Evolutionary conservation across 805 yeast species (phyloP).

Genomic region (Ogataea corticis): DNA sequence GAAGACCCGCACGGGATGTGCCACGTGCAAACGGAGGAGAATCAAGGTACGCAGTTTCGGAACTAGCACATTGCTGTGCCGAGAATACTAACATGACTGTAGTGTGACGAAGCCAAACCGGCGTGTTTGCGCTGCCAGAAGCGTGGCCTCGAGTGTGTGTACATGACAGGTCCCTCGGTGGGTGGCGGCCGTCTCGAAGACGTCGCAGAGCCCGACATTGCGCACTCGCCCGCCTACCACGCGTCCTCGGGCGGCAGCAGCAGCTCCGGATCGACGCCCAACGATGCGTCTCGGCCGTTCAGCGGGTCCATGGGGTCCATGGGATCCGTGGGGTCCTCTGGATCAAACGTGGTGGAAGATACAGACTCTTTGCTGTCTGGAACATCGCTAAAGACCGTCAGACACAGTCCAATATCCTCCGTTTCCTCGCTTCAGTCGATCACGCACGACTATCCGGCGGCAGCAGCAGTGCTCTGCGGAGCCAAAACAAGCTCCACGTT

Average conservation of each 20-base stretch:
- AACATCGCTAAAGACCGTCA: background rate
- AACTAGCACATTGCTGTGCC: no score
- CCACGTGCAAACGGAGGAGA: slow-evolving; percentile 24
- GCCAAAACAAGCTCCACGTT: background rate
- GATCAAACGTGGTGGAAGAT: background rate
- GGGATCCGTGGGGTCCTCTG: background rate
- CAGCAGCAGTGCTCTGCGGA: background rate
- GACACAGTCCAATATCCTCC: slow-evolving; percentile 12
- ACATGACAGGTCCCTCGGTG: slow-evolving; percentile 2
- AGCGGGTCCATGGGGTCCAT: background rate
- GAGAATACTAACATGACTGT: background rate
- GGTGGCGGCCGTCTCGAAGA: background rate
- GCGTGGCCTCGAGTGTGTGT: slow-evolving; percentile 21
- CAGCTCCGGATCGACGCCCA: slow-evolving; percentile 3
- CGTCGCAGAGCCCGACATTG: background rate
- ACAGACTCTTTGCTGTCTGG: background rate
- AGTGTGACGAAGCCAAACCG: slow-evolving; percentile 31
- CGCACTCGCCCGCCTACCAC: background rate
- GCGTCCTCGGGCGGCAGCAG: slow-evolving; percentile 1
- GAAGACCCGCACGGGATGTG: slow-evolving; percentile 29
- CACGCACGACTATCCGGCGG: background rate
- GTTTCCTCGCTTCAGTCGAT: slow-evolving; percentile 7
- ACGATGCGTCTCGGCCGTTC: background rate
- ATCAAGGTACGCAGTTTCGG: slow-evolving; percentile 22
- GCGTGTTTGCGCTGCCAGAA: slow-evolving; percentile 24